A percentile compares a stretch with the other conserved stretches of the same genome.
Conservation (phyloP, 805 yeast species). For the Kregervanrija fluxuum region DNA sequence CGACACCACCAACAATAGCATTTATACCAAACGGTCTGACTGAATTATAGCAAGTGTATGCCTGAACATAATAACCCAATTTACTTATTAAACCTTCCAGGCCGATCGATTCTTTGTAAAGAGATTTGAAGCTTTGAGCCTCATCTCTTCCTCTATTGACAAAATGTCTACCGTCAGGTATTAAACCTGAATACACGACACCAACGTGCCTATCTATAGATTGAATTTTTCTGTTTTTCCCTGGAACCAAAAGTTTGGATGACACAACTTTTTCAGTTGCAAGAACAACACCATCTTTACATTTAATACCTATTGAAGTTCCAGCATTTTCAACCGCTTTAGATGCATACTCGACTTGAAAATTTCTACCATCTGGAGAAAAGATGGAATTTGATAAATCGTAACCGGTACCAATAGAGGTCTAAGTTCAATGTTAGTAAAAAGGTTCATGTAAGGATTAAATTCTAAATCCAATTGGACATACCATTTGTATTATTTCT, state of each 20-base stretch:
- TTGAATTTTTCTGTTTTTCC: slow-evolving; percentile 84
- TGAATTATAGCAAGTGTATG: slow-evolving; percentile 90
- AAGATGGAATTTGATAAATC: slow-evolving; percentile 96
- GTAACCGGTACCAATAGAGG: slow-evolving; percentile 98
- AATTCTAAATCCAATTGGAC: not conserved
- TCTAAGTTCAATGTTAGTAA: slow-evolving; percentile 21
- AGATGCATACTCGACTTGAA: slow-evolving; percentile 96
- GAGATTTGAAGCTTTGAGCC: slow-evolving; percentile 67
- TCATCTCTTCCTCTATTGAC: slow-evolving; percentile 92
- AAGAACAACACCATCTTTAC: slow-evolving; percentile 89
- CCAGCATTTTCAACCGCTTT: slow-evolving; percentile 98
- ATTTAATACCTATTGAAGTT: slow-evolving; percentile 88
- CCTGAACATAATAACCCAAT: slow-evolving; percentile 87
- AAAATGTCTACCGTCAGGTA: slow-evolving; percentile 95
- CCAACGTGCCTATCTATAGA: slow-evolving; percentile 92
- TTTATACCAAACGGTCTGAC: slow-evolving; percentile 97
- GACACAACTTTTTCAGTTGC: slow-evolving; percentile 92
- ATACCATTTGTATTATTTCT: no score
- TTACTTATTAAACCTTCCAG: slow-evolving; percentile 80
- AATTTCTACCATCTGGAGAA: slow-evolving; percentile 88
- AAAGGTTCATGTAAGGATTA: not conserved
- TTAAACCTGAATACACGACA: slow-evolving; percentile 87
- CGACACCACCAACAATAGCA: slow-evolving; percentile 90
- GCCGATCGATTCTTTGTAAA: slow-evolving; percentile 70
- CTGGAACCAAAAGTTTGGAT: slow-evolving; percentile 84